Evolutionary conservation across 2,329 filamentous ascomycete genomes (phyloP), one percentile per base, ranked within the genome.

Genomic region (Aotearoamyces nothofagi): DNA sequence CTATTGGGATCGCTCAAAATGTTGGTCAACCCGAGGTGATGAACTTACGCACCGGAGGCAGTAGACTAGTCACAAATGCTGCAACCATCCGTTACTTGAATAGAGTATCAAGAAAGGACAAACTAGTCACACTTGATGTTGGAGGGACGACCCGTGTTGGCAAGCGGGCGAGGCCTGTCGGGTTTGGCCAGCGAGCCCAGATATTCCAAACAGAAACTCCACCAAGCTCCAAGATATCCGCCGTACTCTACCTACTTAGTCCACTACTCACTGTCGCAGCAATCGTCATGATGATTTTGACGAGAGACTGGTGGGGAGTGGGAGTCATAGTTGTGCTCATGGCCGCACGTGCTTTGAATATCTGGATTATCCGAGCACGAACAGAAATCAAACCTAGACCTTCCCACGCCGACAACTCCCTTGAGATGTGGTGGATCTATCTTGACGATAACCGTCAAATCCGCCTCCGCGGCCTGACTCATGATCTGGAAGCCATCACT

Each of bases 401-500:
- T 3, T 29, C 26, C 46, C 22, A 30, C 15, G 9, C 23, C 7
- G 10, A 11, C 7, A n/a, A 25, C 10, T 7, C 31, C 29, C 2
- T 32, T 7, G 24, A 31, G 23, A 28, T 14, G 13, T 31, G 29
- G 29, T 17, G n/a, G 3, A 51, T 74, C 14, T 57, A 69, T 15
- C 53, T 74, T 4, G 61, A 58, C 12, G 53, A 58, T 14, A 63
- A 63, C 23, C 54, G 61, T 1, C 58, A 57, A 39, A 56, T 74
- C 1, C 51, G 62, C 9, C 54, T 77, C 23, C 57, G 59, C 15
- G 72, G 71, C 4, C 43, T 54, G 4, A 54, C 62, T 5, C 55
- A 63, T 17, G 70, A 75, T 41, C 53, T 76, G 5, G 66, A 67
- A 32, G 68, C 69, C 16, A 57, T 75, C 22, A 74, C 69, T 1